A percentile compares a stretch with the other conserved stretches of the same genome.
These are phyloP conservation scores for Leptographium lundbergii DNA, from an alignment of 2,329 filamentous ascomycete genomes.

Conservation along the genomic window DNA sequence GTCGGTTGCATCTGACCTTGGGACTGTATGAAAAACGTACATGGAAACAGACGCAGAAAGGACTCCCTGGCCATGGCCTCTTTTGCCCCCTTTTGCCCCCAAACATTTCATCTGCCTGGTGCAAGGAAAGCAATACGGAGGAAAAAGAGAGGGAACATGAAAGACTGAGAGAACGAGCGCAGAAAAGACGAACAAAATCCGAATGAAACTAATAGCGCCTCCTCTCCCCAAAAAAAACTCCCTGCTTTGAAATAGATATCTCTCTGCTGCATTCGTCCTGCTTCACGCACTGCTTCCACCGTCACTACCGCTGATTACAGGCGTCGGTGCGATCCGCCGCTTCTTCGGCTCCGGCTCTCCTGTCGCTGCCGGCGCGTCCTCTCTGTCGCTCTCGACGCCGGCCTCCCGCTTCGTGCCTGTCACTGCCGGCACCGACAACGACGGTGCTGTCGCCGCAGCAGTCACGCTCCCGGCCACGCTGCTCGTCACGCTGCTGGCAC, in stretches of 20 bases:
- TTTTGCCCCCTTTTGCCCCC: too few species aligned
- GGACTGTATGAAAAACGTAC: too few species aligned
- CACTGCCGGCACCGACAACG: background rate
- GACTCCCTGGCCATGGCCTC: too few species aligned
- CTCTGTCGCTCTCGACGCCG: conserved; percentile 37
- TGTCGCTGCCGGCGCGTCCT: conserved; percentile 20
- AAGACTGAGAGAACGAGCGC: background rate
- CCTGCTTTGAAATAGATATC: background rate
- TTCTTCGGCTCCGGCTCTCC: conserved; percentile 43
- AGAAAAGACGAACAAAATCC: background rate
- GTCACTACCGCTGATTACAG: conserved; percentile 23
- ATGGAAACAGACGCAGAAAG: too few species aligned
- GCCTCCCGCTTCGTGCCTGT: conserved; percentile 44
- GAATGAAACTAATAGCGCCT: background rate
- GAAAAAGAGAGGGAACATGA: background rate
- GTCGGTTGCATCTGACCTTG: too few species aligned
- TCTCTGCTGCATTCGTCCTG: background rate
- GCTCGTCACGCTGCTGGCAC: conserved; percentile 37
- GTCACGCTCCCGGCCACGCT: conserved; percentile 33
- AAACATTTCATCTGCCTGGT: too few species aligned
- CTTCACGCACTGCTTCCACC: background rate
- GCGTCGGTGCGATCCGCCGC: conserved; percentile 57
- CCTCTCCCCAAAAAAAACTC: too few species aligned
- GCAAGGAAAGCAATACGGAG: background rate
- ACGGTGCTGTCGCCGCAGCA: background rate